Conservation (phyloP, 2,329 filamentous ascomycete genomes). For the Monosporascus sp. region DNA sequence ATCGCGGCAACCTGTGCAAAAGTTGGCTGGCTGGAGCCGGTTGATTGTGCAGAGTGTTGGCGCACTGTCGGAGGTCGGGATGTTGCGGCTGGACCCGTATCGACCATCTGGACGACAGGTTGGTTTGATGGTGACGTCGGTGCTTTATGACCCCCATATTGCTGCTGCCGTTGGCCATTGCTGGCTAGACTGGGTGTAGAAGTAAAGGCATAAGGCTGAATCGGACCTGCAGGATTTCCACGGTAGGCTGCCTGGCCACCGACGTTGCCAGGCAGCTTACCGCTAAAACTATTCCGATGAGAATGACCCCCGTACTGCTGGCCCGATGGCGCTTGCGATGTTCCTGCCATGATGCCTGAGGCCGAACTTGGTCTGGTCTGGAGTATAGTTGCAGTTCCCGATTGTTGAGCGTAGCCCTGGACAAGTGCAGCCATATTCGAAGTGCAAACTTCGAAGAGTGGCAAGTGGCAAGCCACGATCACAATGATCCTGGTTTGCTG, state of each 20-base stretch:
- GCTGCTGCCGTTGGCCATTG: conserved; percentile 46
- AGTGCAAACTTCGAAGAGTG: conserved; percentile 6
- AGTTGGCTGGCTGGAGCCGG: conserved; percentile 43
- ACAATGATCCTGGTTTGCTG: conserved; percentile 10
- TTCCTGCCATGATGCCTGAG: conserved; percentile 49
- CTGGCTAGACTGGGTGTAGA: conserved; percentile 61
- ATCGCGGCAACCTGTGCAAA: conserved; percentile 52
- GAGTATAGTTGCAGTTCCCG: conserved; percentile 68
- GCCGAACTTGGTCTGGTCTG: conserved; percentile 66
- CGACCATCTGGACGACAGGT: conserved; percentile 34
- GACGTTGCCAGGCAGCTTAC: conserved; percentile 38
- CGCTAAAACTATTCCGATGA: conserved; percentile 47
- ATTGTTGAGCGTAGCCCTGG: conserved; percentile 74
- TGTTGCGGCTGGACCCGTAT: conserved; percentile 27
- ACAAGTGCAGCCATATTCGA: conserved; percentile 73
- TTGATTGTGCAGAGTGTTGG: conserved; percentile 36
- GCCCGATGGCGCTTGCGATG: conserved; percentile 43
- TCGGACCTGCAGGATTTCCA: conserved; percentile 48
- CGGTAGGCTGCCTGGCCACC: conserved; percentile 45
- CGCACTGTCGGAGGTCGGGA: conserved; percentile 16
- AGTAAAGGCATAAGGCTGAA: conserved; percentile 74
- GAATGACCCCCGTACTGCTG: conserved; percentile 46
- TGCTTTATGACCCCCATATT: conserved; percentile 40
- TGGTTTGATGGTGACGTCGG: conserved; percentile 38
- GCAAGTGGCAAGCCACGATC: conserved; percentile 12